A percentile compares a stretch with the other conserved stretches of the same genome.
Evolutionary conservation across 2,329 filamentous ascomycete species (phyloP).

Genomic region (Colletotrichum sp.): DNA sequence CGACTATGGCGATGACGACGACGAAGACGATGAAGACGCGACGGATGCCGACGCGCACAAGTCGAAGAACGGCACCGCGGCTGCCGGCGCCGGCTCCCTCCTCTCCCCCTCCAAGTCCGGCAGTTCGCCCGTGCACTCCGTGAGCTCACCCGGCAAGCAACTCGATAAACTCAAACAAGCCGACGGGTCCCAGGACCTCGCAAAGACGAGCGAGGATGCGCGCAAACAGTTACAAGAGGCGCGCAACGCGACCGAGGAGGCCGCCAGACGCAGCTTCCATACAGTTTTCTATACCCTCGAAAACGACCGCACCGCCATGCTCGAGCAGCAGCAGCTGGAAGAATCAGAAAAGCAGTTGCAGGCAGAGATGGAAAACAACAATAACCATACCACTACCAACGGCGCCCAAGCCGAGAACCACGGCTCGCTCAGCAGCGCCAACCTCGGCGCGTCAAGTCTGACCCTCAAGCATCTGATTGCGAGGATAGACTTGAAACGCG

Average conservation of each 20-base stretch:
- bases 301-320: conserved; percentile 93
- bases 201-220: conserved; percentile 82
- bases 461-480: conserved; percentile 97
- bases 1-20: conserved; percentile 86
- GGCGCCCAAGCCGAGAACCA: conserved; percentile 69
- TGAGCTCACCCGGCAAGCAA: conserved; percentile 62
- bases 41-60: conserved; percentile 61
- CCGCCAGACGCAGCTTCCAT: conserved; percentile 88
- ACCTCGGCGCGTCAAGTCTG: conserved; percentile 92
- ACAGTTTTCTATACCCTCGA: conserved; percentile 95
- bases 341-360: conserved; percentile 96
- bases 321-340: conserved; percentile 96
- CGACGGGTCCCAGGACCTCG: conserved; percentile 54
- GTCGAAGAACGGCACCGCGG: conserved; percentile 55
- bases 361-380: conserved; percentile 84
- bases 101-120: conserved; percentile 75
- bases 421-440: conserved; percentile 89
- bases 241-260: conserved; percentile 88
- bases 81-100: conserved; percentile 61
- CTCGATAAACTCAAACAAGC: conserved; percentile 58
- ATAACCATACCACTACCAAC: conserved; percentile 53
- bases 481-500: conserved; percentile 90
- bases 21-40: conserved; percentile 74
- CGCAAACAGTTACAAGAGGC: conserved; percentile 93
- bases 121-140: conserved; percentile 69